phyloP scores from a whole-genome alignment of 805 yeast genomes.

The Pichia membranifaciens region DNA sequence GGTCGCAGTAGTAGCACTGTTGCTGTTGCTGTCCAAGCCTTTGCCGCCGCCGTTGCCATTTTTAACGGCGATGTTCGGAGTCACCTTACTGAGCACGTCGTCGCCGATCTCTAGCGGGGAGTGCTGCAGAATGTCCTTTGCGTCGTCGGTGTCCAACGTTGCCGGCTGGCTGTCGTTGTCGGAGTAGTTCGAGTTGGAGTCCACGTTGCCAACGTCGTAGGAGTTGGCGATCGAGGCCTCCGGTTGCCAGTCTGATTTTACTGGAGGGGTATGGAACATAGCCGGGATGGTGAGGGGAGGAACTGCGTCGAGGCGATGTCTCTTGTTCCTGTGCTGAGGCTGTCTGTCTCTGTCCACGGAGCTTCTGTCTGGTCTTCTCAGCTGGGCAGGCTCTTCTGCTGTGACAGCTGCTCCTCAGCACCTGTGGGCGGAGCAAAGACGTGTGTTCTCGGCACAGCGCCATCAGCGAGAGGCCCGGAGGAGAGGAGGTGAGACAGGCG shows the following conservation, averaged over 20 bases:
- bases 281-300: too few species aligned
- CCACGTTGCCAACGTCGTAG: constrained; percentile 13
- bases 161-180: constrained; percentile 1
- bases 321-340: too few species aligned
- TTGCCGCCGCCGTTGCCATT: not conserved
- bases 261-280: constrained; percentile 33
- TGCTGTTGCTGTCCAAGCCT: not conserved
- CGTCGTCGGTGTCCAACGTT: constrained; percentile 4
- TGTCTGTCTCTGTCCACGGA: too few species aligned
- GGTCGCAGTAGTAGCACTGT: not conserved
- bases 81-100: not conserved
- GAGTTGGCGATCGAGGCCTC: constrained; percentile 23
- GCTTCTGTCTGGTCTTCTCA: too few species aligned
- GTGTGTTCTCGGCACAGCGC: too few species aligned
- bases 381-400: too few species aligned
- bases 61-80: too few species aligned
- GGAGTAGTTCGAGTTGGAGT: constrained; percentile 2
- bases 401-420: too few species aligned
- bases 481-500: too few species aligned
- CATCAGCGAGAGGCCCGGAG: too few species aligned
- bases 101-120: not conserved
- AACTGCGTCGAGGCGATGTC: too few species aligned
- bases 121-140: not conserved
- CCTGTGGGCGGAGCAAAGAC: too few species aligned
- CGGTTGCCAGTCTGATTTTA: constrained; percentile 27